Evolutionary conservation across 345 rosid genomes (phyloP).

Genomic region (Syzygium grande): DNA sequence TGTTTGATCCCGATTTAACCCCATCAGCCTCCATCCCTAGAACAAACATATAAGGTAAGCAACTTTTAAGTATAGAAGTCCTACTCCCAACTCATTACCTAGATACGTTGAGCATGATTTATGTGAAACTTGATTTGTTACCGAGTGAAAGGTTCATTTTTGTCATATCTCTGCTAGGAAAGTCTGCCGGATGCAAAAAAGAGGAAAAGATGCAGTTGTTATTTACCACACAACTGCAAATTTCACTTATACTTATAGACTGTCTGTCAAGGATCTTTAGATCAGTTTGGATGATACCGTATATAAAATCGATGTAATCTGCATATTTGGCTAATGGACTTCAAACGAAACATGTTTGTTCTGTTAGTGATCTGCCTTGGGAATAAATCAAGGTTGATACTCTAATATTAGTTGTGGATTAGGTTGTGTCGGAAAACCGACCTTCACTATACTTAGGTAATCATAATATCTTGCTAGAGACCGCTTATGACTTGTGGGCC

Average conservation of each 20-base stretch:
- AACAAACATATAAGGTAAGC: not conserved
- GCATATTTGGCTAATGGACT: not conserved
- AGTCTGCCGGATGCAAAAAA: not conserved
- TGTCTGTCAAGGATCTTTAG: not conserved
- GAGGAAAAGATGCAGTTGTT: not conserved
- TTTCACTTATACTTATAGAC: not conserved
- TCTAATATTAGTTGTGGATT: too few relatives aligned
- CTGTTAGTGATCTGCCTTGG: too few relatives aligned
- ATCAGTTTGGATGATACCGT: rapidly evolving
- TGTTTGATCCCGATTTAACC: not conserved
- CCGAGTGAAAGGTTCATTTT: not conserved
- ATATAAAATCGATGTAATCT: not conserved
- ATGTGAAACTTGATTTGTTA: not conserved
- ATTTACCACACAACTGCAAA: not conserved
- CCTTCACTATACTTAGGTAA: too few relatives aligned
- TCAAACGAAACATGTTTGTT: not conserved
- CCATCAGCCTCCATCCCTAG: not conserved
- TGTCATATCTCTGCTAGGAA: not conserved
- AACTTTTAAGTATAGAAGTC: not conserved
- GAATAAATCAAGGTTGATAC: too few relatives aligned
- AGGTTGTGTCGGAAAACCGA: too few relatives aligned
- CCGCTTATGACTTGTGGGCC: too few relatives aligned
- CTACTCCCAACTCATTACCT: not conserved
- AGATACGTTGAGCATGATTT: not conserved
- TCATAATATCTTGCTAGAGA: too few relatives aligned